Base-by-base conservation (phyloP, 169 alveolate genomes). In the Eimeria falciformis region DNA sequence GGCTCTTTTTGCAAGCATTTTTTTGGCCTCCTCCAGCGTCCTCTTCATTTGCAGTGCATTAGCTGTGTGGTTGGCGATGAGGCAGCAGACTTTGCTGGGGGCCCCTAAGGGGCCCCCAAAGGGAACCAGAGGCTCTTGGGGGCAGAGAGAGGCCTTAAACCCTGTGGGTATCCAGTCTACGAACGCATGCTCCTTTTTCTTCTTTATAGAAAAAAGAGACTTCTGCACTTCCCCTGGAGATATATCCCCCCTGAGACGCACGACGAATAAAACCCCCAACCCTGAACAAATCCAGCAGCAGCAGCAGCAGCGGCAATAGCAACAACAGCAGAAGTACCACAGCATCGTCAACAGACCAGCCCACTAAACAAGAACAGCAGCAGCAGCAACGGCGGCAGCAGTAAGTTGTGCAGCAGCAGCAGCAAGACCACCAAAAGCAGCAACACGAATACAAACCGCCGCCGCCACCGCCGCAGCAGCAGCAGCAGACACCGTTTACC, bases 101-200 rank as follows among this genome's bases (percentile, higher is more conserved):
- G 91, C 81, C 50, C 81, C 91, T 27, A 84, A 68, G 81, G 73
- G 81, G 33, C 81, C 73, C 29, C 33, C 82, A 17, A 25, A n/a
- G 12, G 81, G 50, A 29, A 43, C 79, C 3, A 27, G 27, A 50
- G 75, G 50, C 81, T 29, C 21, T 25, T 71, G 79, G 65, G 50
- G 50, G 79, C 53, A 58, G 53, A 84, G 69, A 21, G 81, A 58
- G 47, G 81, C 73, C 23, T 84, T 84, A 23, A 84, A 84, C 65
- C 83, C 91, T 5, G 91, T 84, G 17, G 91, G 91, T 5, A 84
- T 46, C 91, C 91, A 84, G 79, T 84, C 91, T 5, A 84, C 91
- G 55, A 84, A 84, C 2, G 50, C 17, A 14, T 29, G 23, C 40
- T 43, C 69, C 66, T 71, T n/a, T 40, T 33, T 14, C 46, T 33